Evolutionary conservation across 768 basidiomycete species (phyloP), one percentile per base, ranked within the genome.

Genomic region (Leccinum variicolor): DNA sequence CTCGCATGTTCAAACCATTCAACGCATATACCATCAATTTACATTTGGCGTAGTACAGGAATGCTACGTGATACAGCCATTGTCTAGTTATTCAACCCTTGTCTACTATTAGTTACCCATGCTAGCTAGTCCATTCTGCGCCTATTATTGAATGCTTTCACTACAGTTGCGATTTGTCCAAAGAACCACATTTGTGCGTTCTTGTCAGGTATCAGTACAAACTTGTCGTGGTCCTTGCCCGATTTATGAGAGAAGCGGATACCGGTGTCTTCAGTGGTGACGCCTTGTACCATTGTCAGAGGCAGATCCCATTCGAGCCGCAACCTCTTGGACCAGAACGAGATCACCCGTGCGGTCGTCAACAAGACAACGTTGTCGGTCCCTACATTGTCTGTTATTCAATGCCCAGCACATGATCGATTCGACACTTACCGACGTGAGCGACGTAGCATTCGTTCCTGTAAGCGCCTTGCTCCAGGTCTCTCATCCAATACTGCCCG

Each of bases 401-500:
- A 56, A 58, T 36, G 52, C 61, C 43, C 54, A 36, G 53, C 14
- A 55, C 49, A 41, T 28, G 48, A 9, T 4, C n/a, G 39, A n/a
- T 41, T 28, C 25, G 17, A 39, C 17, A 65, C 86, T 68, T 69
- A 94, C 92, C 86, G 59, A 96, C 87, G 66, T 98, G 96, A 5
- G 95, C 96, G 51, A 98, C 87, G 68, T 98, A 98, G 28, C 76
- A 76, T 66, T 98, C 94, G 59, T 81, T 77, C 58, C 92, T 84
- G 72, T 89, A 98, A 15, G 84, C 79, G 10, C 96, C 97, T 57
- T 92, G 86, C 62, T 94, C 92, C 15, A 98, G 73, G 68, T 98
- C 96, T 74, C 86, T 92, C 81, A 98, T 87, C 96, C 97, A 98
- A 64, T 89, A 92, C 73, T 98, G 97, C 6, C 97, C 97, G 8